Base-by-base conservation (phyloP, 805 yeast species). In the Starmerella bombicola region DNA sequence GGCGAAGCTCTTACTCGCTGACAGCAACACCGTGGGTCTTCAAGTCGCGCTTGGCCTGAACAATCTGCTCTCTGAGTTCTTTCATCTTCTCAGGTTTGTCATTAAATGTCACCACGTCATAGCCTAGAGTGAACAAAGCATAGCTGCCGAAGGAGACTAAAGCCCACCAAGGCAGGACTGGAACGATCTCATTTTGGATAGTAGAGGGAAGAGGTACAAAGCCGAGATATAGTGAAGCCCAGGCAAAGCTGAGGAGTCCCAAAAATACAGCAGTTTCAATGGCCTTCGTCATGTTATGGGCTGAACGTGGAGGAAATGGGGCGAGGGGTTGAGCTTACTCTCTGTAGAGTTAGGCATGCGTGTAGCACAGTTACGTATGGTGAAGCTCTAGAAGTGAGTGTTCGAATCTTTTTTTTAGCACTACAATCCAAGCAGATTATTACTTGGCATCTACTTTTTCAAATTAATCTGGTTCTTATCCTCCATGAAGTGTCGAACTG, bases 401-500 rank as follows among this genome's bases (percentile, higher is more conserved):
- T n/a, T n/a, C n/a, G n/a, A n/a, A n/a, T n/a, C n/a, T n/a, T n/a
- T n/a, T n/a, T n/a, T n/a, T n/a, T n/a, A n/a, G n/a, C n/a, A n/a
- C n/a, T n/a, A n/a, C n/a, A n/a, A n/a, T n/a, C n/a, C n/a, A n/a
- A n/a, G n/a, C n/a, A n/a, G n/a, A n/a, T n/a, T n/a, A n/a, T n/a
- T n/a, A n/a, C n/a, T n/a, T n/a, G n/a, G n/a, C n/a, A n/a, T n/a
- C n/a, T n/a, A n/a, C n/a, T n/a, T n/a, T n/a, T n/a, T n/a, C n/a
- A n/a, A n/a, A n/a, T n/a, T n/a, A n/a, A n/a, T n/a, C n/a, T n/a
- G n/a, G n/a, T n/a, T n/a, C 4, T 24, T 56, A 88, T 35, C 98
- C 98, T 4, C 98, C 98, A 53, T 88, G 98, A 46, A 88, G 65
- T 3, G 98, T 91, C 31, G 93, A 80, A 1, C 96, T 88, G 55